Evolutionary conservation across 768 basidiomycete genomes (phyloP).

Genomic region (Kwoniella newhampshirensis): DNA sequence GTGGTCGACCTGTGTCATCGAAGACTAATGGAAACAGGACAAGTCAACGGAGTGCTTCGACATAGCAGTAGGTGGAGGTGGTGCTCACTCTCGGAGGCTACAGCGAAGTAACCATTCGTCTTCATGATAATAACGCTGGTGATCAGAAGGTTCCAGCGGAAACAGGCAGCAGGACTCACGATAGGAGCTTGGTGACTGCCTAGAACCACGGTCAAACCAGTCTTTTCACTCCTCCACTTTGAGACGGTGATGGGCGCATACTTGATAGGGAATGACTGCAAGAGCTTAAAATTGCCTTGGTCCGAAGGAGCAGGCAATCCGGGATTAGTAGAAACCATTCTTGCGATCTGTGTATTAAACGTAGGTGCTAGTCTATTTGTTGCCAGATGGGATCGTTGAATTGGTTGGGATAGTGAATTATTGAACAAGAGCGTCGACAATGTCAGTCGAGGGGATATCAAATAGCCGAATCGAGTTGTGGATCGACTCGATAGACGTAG

Average conservation of each 20-base stretch:
- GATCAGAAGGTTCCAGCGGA: background rate
- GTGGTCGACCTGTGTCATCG: slow-evolving; percentile 90
- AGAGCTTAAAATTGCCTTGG: slow-evolving; percentile 79
- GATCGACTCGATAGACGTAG: background rate
- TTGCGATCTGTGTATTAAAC: background rate
- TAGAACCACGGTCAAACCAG: slow-evolving; percentile 86
- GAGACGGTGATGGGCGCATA: slow-evolving; percentile 77
- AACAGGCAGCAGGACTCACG: slow-evolving; percentile 1
- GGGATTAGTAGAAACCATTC: slow-evolving; percentile 16
- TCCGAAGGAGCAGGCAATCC: slow-evolving; percentile 13
- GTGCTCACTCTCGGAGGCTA: slow-evolving; percentile 79
- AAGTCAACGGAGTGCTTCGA: too few relatives aligned
- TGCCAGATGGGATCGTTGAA: background rate
- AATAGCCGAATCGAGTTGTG: background rate
- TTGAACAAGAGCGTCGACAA: too few relatives aligned
- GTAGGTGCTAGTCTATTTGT: background rate
- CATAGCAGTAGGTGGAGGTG: too few relatives aligned
- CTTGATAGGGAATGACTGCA: slow-evolving; percentile 71
- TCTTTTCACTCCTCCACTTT: slow-evolving; percentile 82
- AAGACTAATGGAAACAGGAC: too few relatives aligned
- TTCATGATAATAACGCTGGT: slow-evolving; percentile 6
- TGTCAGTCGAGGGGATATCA: background rate
- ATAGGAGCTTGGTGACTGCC: slow-evolving; percentile 68
- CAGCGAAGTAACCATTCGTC: slow-evolving; percentile 89
- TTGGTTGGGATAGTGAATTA: too few relatives aligned